Evolutionary conservation across 352 stramenopile genomes (phyloP), one percentile per base, ranked within the genome.

Genomic region (Phytopythium montanum): DNA sequence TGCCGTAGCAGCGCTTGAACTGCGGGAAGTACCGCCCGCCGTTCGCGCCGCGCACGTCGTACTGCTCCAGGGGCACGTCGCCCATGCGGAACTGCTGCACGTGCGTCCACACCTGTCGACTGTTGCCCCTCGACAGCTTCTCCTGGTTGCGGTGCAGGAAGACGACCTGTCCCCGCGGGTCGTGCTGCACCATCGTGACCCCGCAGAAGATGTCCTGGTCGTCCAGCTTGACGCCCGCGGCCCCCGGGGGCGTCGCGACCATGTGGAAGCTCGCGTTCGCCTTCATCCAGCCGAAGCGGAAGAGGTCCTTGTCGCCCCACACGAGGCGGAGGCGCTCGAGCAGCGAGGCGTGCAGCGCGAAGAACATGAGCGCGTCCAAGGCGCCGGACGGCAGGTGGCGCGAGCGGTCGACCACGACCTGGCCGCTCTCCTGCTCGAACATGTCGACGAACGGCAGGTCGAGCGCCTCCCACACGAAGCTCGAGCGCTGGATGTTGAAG

Each of bases 251-350:
- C 10, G 60, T 64, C 23, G 65, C 12, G 44, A 93, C 84, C 68
- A 90, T 86, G 66, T 87, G 68, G 58, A 88, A 90, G 26, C 56
- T 62, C n/a, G 67, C 87, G n/a, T 86, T 78, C 2, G 79, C 56
- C 38, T 84, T 81, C 56, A 86, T 69, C 84, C 84, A 93, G 29
- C 79, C 84, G 13, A 94, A 77, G 25, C 85, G 80, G 61, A 92
- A 94, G 10, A 93, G 66, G 54, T 93, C 84, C 58, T 94, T 92
- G 60, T 94, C 85, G 2, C 85, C 79, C 80, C 80, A 92, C 6
- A 64, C 70, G 1, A 93, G 69, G 4, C 68, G 62, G 36, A 91
- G 53, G 4, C 64, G 53, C 50, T 90, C 79, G 18, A 81, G 66
- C 5, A 86, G 54, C 12, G 52, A 48, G 0, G 75, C 71, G 23